phyloP scores from a whole-genome alignment of 106 monocot genomes.

The Posidonia australis region DNA sequence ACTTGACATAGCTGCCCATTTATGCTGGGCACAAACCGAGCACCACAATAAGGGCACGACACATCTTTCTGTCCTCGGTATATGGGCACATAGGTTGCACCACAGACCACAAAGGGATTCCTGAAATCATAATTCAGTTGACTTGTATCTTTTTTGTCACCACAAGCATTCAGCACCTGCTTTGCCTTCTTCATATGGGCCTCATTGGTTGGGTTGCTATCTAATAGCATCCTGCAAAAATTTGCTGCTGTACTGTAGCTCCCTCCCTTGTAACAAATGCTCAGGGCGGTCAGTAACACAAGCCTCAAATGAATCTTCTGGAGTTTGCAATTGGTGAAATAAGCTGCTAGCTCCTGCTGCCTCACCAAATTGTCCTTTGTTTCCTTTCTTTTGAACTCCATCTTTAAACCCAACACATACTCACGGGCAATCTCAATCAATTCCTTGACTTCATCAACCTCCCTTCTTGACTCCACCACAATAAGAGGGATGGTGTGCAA shows the following conservation, averaged over 20 bases:
- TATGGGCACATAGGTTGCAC: slow-evolving; percentile 73
- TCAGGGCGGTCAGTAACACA: slow-evolving; percentile 61
- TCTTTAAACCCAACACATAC: slow-evolving; percentile 65
- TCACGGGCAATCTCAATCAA: slow-evolving; percentile 61
- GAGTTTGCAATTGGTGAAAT: slow-evolving; percentile 84
- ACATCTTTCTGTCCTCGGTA: slow-evolving; percentile 78
- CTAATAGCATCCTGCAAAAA: slow-evolving; percentile 73
- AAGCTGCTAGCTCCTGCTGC: slow-evolving; percentile 79
- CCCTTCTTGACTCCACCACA: slow-evolving; percentile 74
- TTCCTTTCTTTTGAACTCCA: slow-evolving; percentile 70
- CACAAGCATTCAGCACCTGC: slow-evolving; percentile 49
- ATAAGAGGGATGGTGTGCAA: slow-evolving; percentile 61
- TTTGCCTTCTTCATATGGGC: slow-evolving; percentile 44
- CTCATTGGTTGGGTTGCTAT: slow-evolving; percentile 45
- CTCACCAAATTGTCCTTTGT: slow-evolving; percentile 32
- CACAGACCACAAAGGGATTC: slow-evolving; percentile 86
- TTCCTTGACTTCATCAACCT: slow-evolving; percentile 89
- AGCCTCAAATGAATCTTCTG: slow-evolving; percentile 57
- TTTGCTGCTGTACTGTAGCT: slow-evolving; percentile 55
- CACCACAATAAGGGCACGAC: slow-evolving; percentile 63
- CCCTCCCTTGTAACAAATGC: slow-evolving; percentile 49
- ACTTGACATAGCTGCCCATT: slow-evolving; percentile 59
- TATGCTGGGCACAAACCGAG: slow-evolving; percentile 42
- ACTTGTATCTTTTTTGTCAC: slow-evolving; percentile 36
- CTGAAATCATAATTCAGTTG: slow-evolving; percentile 74